These are phyloP conservation scores for Westerdykella ornata DNA, from an alignment of 2,329 filamentous ascomycete species.

Conservation along the genomic window DNA sequence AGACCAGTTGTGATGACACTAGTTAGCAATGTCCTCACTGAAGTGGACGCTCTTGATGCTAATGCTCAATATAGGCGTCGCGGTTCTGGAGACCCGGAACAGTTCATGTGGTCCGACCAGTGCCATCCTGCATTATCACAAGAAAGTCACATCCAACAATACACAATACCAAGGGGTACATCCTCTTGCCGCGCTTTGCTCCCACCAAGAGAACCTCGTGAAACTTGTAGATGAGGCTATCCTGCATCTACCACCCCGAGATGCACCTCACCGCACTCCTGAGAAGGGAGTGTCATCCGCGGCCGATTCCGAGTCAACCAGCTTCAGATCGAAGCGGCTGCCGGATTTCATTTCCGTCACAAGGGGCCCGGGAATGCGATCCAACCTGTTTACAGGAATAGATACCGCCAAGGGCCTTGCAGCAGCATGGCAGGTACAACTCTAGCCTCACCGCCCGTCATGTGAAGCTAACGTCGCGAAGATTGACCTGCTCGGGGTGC, in stretches of 20 bases:
- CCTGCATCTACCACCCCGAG: constrained; percentile 45
- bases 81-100: neutral
- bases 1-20: constrained; percentile 88
- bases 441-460: neutral
- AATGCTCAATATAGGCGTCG: neutral
- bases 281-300: neutral
- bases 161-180: constrained; percentile 70
- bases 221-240: constrained; percentile 61
- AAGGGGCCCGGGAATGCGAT: constrained; percentile 80
- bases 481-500: constrained; percentile 74
- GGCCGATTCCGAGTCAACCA: neutral
- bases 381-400: constrained; percentile 70
- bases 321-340: constrained; percentile 25
- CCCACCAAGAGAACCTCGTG: constrained; percentile 67
- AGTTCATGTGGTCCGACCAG: constrained; percentile 6
- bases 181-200: constrained; percentile 65
- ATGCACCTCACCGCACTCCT: neutral
- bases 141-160: constrained; percentile 76
- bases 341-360: constrained; percentile 88
- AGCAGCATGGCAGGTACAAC: constrained; percentile 59
- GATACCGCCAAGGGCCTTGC: constrained; percentile 83
- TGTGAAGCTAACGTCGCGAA: constrained; percentile 4
- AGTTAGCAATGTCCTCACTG: neutral
- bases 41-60: neutral
- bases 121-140: constrained; percentile 66